A percentile compares a stretch with the other conserved stretches of the same genome.
These are phyloP conservation scores for Bromus sterilis DNA, from an alignment of 176 grass and related monocot species.

Conservation along the genomic window DNA sequence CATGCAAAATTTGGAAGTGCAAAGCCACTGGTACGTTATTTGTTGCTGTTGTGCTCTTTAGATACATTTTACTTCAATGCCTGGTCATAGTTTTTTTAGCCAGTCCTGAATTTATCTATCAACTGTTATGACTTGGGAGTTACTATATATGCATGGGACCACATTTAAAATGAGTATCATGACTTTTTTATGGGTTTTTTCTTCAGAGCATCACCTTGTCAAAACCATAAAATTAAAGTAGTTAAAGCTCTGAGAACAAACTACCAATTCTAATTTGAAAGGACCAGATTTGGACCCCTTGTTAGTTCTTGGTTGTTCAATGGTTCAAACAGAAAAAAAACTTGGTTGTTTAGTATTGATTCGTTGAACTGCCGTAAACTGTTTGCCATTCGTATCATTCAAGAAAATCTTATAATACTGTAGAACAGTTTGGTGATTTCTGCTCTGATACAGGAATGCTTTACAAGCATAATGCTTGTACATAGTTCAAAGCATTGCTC, in stretches of 20 bases:
- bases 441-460: neutral
- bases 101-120: neutral
- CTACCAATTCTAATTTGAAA: neutral
- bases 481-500: neutral
- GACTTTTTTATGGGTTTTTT: neutral
- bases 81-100: neutral
- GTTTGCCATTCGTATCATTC: neutral
- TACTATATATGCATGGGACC: neutral
- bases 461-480: neutral
- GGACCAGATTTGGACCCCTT: neutral
- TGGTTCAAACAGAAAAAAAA: neutral
- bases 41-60: neutral
- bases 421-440: no score
- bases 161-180: neutral
- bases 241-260: neutral
- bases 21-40: conserved; percentile 20
- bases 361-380: neutral
- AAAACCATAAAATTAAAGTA: neutral
- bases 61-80: neutral
- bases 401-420: no score
- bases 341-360: neutral
- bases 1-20: neutral
- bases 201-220: neutral
- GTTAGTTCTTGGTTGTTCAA: neutral
- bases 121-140: neutral